Base-by-base conservation (phyloP, 1,284 basidiomycete species). In the Leccinum idahoense region DNA sequence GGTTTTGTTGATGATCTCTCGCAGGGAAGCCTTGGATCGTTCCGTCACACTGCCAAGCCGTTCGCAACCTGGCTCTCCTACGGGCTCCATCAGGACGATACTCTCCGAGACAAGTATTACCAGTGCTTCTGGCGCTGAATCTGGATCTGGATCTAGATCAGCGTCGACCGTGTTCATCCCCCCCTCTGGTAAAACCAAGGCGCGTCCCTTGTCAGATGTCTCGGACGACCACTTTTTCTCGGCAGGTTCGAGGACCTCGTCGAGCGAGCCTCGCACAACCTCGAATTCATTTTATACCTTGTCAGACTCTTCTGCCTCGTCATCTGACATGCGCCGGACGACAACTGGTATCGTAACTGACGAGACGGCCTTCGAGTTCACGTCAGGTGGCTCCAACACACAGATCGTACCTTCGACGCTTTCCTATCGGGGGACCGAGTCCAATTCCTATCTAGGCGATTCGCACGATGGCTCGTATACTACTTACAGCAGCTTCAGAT, bases 141-240 rank as follows among this genome's bases (percentile, higher is more conserved):
- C 79, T 7, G 69, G 70, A 8, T 76, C 78, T 2, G 81, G 88
- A n/a, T n/a, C n/a, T 2, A n/a, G n/a, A n/a, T 88, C 87, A 7
- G 80, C 85, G 2, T 87, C 85, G 3, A 89, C 89, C 1, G 82
- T 87, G 37, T 92, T 88, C 68, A 81, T 92, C 1, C 86, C 87
- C 0, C 86, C 86, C 4, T 81, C 78, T 62, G 74, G 77, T 74
- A 58, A 76, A 77, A 75, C 77, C 32, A 81, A 80, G 53, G 70
- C 76, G 5, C 74, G 74, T 63, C 68, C 72, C 5, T 70, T 76
- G 5, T 75, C 76, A 18, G 79, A 83, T 14, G 29, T 1, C 29
- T 32, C 29, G 29, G 29, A 32, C 29, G 29, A 32, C 29, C 29
- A 32, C 29, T 1, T 32, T 32, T 32, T 32, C 29, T 32, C 29